Evolutionary conservation across 495 filamentous ascomycete genomes (phyloP), one percentile per base, ranked within the genome.

Genomic region (Aspergillus baeticus): DNA sequence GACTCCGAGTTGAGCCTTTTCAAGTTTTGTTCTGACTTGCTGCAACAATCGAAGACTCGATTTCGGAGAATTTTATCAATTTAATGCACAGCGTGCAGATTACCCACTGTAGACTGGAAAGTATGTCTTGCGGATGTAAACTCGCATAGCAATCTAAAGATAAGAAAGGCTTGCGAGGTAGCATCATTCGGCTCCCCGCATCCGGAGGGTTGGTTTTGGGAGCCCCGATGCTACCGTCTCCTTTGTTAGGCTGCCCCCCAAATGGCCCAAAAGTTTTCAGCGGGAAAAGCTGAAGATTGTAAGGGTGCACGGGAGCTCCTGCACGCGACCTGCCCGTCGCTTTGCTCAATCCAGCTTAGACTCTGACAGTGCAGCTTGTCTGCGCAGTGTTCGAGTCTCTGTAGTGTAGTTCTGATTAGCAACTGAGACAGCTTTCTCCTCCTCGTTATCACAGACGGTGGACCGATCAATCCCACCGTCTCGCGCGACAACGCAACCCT

Each of bases 201-300:
- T 65, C 59, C 63, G 59, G 63, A 55, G 36, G 38, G 15, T 18
- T 15, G 34, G n/a, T 7, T n/a, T 23, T 18, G 47, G 49, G 53
- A 54, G 42, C 54, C 54, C 51, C 49, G 59, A 65, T 65, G 63
- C 57, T 45, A 65, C 63, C 63, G 63, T 65, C 54, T 3, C 63
- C 13, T 59, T 60, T 18, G 33, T 21, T 53, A 45, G 42, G 4
- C 26, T 44, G 38, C 10, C 42, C 41, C 41, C 41, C 41, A 43
- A 43, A 3, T 10, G 17, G 15, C 21, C 42, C 21, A 26, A 23
- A 29, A 2, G 22, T 23, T n/a, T 14, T 22, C 21, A 8, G 26
- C 26, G 3, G 3, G 3, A n/a, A 8, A 29, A 29, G 26, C 26
- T 29, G 26, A 29, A 29, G 26, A 29, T 29, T 29, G 8, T 29